Base-by-base conservation (phyloP, 768 basidiomycete species). In the Cyclocybe cylindracea region DNA sequence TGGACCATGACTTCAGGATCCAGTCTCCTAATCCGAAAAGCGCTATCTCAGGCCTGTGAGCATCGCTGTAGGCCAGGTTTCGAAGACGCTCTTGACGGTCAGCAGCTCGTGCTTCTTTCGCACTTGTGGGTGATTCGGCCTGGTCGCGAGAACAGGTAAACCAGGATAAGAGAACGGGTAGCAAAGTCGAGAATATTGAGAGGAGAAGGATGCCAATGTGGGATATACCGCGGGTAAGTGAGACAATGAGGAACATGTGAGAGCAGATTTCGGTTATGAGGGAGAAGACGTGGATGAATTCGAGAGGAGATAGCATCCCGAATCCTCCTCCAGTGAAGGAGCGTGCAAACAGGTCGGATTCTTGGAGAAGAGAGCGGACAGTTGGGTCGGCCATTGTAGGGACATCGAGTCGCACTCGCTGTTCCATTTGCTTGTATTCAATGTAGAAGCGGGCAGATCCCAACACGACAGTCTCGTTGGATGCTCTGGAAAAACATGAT, bases 11-110 rank as follows among this genome's bases (percentile, higher is more conserved):
- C 49, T 81, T 77, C 51, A 94, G 70, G 48, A 94, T 86, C 93
- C 92, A 95, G 36, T 89, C 86, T 9, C 84, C 86, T 11, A 95
- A 77, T 4, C 89, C 89, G 66, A 93, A 95, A 3, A 94, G 74
- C 33, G 86, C 75, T 32, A 94, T 79, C 66, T 95, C 92, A 11
- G 87, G 84, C n/a, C 90, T 85, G 65, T 89, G 84, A 0, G 71
- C 62, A 36, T 91, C 91, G 61, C 83, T 87, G 66, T 88, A 83
- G 0, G 85, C 91, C 36, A 94, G 71, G 60, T 78, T 82, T 7
- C 88, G 83, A 77, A 92, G 81, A 39, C 78, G 80, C 61, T 92
- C 89, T 61, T 87, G 86, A 38, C 83, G 83, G 46, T 87, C 85
- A 19, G 82, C 80, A 2, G 85, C 79, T 9, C 79, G 80, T 11